Conservation (phyloP, 768 basidiomycete species). For the Mycena rosella region DNA sequence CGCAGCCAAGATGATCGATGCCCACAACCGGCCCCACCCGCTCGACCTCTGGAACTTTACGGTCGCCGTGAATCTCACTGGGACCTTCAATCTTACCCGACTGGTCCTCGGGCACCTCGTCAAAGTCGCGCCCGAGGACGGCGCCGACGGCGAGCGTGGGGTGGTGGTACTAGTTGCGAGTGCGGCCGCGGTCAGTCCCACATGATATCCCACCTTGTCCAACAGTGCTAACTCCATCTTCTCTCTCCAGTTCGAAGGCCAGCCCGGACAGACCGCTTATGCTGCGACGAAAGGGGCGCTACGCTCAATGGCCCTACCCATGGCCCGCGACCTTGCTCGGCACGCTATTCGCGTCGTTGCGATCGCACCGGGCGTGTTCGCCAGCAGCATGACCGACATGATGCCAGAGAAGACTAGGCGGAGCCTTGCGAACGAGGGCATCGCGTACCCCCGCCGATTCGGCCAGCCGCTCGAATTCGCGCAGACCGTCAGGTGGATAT, state of each 20-base stretch:
- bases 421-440: conserved; percentile 54
- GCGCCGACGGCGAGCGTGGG: conserved; percentile 66
- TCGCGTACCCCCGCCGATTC: conserved; percentile 61
- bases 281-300: conserved; percentile 69
- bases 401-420: conserved; percentile 52
- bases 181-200: conserved; percentile 62
- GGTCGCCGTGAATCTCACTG: conserved; percentile 67
- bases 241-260: conserved; percentile 62
- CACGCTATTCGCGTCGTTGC: conserved; percentile 67
- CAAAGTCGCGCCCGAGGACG: conserved; percentile 58
- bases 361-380: conserved; percentile 68
- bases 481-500: conserved; percentile 60
- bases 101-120: conserved; percentile 65
- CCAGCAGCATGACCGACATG: conserved; percentile 57
- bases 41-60: conserved; percentile 66
- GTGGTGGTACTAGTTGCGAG: conserved; percentile 71
- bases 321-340: conserved; percentile 69
- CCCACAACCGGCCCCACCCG: conserved; percentile 59
- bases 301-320: conserved; percentile 68
- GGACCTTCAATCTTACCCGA: conserved; percentile 71
- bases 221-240: not conserved
- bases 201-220: not conserved
- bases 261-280: conserved; percentile 70
- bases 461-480: conserved; percentile 65
- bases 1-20: conserved; percentile 60